Evolutionary conservation across 805 yeast genomes (phyloP), one percentile per base, ranked within the genome.

Genomic region (Cyberlindnera maritima): DNA sequence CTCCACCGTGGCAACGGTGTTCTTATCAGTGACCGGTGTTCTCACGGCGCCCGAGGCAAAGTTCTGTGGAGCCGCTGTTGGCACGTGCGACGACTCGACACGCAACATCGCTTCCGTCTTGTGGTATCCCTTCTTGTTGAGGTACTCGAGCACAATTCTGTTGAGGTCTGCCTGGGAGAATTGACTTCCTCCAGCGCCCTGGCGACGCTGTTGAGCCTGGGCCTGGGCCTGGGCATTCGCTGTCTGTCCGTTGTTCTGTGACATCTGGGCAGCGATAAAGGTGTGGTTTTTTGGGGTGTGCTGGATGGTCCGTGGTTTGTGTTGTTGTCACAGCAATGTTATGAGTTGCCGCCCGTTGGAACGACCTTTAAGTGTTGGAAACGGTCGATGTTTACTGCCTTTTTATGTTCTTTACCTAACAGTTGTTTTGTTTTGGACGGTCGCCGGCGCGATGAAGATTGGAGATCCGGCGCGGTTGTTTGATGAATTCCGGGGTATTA

Each of bases 101-200:
- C 99, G 79, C 41, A 94, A 75, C 84, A 91, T 88, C 2, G 96
- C 90, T 64, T 94, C 99, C 0, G 99, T 92, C 56, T 85, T 81
- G 56, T 87, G 91, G 61, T 89, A 94, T 2, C 99, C 99, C 64
- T 91, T 90, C 60, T 94, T 92, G 64, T 83, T 86, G 55, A 94
- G 75, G 59, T 92, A 94, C 58, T 94, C 99, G 59, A 94, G 73
- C 29, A 94, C 98, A 61, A 94, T 88, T 53, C 94, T 74, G 65
- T 91, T 92, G 62, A 94, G 74, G 64, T 94, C 98, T 5, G 92
- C 90, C 41, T 88, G 89, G 0, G 96, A 82, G 50, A 81, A 80
- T 53, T 76, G 80, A 12, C 14, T 17, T 14, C 32, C 40, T 7
- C 63, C 65, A 11, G 56, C 54, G 26, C 48, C 54, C 48, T 56